Conservation (phyloP, 2,329 filamentous ascomycete species). For the Drechmeria coniospora region DNA sequence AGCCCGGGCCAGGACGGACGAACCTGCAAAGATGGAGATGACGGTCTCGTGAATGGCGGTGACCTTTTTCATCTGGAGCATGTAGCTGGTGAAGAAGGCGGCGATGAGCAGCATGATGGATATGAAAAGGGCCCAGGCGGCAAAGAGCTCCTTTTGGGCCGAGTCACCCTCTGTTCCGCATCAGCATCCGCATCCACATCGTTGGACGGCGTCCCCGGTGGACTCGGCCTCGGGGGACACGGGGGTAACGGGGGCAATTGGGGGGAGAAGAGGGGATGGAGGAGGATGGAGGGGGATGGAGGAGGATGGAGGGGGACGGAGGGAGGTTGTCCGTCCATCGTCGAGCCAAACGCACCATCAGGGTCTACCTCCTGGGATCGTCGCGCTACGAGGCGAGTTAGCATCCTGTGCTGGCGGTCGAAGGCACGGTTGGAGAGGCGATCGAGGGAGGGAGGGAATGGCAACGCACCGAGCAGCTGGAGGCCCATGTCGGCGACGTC, state of each 20-base stretch:
- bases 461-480: conserved; percentile 17
- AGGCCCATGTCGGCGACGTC: conserved; percentile 15
- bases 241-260: too few relatives aligned
- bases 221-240: background rate
- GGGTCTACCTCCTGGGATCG: conserved; percentile 16
- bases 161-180: conserved; percentile 60
- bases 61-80: conserved; percentile 90
- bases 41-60: conserved; percentile 97
- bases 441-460: too few relatives aligned
- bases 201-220: background rate
- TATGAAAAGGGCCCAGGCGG: conserved; percentile 96
- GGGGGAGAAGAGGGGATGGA: too few relatives aligned
- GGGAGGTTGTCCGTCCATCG: too few relatives aligned
- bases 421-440: too few relatives aligned
- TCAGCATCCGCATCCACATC: conserved; percentile 2
- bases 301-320: too few relatives aligned
- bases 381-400: conserved; percentile 3
- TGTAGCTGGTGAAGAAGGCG: conserved; percentile 93
- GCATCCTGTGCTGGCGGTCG: background rate
- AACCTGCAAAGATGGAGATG: conserved; percentile 91
- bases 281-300: too few relatives aligned
- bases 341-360: conserved; percentile 21
- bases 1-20: background rate
- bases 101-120: conserved; percentile 86
- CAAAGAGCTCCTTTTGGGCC: conserved; percentile 82